A percentile compares a stretch with the other conserved stretches of the same genome.
Evolutionary conservation across 148 eudicot species (phyloP).

Genomic region (Chenopodium berlandieri): DNA sequence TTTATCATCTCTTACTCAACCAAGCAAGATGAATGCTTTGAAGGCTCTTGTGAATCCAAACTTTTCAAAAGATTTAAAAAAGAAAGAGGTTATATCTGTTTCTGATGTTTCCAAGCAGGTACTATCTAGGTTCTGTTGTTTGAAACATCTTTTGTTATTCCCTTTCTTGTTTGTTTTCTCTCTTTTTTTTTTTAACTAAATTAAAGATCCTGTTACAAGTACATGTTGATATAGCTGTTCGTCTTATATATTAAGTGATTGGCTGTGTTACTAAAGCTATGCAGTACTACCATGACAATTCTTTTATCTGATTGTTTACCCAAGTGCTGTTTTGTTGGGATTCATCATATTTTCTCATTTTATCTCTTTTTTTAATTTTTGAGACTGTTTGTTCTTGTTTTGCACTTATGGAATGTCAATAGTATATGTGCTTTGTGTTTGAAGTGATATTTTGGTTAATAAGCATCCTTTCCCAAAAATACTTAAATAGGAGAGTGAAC

Average conservation of each 20-base stretch:
- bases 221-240: neutral
- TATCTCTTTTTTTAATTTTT: too few relatives aligned
- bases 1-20: slow-evolving; percentile 65
- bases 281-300: neutral
- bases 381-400: neutral
- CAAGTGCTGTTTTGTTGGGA: too few relatives aligned
- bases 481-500: neutral
- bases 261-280: neutral
- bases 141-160: neutral
- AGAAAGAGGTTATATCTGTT: slow-evolving; percentile 34
- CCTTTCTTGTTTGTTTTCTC: neutral
- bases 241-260: too few relatives aligned
- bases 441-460: neutral
- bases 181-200: too few relatives aligned
- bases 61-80: slow-evolving; percentile 36
- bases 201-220: neutral
- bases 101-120: slow-evolving; percentile 48
- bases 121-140: slow-evolving; percentile 6
- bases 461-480: neutral
- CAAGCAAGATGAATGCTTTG: slow-evolving; percentile 67
- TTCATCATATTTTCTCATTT: too few relatives aligned
- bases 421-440: neutral
- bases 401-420: neutral
- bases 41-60: slow-evolving; percentile 66
- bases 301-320: neutral